Base-by-base conservation (phyloP, 306 rosid species). In the Trifolium dubium region DNA sequence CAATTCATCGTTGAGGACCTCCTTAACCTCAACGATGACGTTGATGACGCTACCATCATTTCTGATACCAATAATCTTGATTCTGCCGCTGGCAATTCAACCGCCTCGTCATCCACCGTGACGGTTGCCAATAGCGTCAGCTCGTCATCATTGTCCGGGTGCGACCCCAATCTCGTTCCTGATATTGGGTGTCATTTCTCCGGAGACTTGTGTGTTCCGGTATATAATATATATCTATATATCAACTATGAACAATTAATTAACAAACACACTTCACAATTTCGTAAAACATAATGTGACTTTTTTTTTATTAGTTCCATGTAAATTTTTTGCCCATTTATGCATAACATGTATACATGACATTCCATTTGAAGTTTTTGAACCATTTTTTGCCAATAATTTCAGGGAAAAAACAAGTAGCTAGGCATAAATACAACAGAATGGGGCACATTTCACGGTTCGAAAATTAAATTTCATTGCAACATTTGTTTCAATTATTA, bases 131-230 rank as follows among this genome's bases (percentile, higher is more conserved):
- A 86, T 5, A 81, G 88, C 82, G 83, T 70, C 80, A 88, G 82
- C 71, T 89, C 93, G 23, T 76, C 93, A 5, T 82, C 89, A 2
- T 68, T 83, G 6, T 78, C 88, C 1, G 86, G 82, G 8, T 65
- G 64, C 35, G 84, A 83, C 39, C 77, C 88, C 49, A 64, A 64
- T 75, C 41, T 71, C 23, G 1, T 76, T 1, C 15, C 39, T 13
- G 84, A 74, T 29, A 61, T 71, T 54, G 87, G 77, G 0, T 63
- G 79, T 19, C 77, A 84, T 34, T 83, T 92, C 76, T 80, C 96
- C 40, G 81, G 82, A 34, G 98, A 89, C 60, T 84, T 93, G 49
- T 85, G 88, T 62, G 85, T 86, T 8, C 93, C 97, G 97, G 98
- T 88, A 88, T 10, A 84, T 58, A 37, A 67, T 28, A 75, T 64